Base-by-base conservation (phyloP, 495 filamentous ascomycete genomes). In the Chaetomium cochliodes region DNA sequence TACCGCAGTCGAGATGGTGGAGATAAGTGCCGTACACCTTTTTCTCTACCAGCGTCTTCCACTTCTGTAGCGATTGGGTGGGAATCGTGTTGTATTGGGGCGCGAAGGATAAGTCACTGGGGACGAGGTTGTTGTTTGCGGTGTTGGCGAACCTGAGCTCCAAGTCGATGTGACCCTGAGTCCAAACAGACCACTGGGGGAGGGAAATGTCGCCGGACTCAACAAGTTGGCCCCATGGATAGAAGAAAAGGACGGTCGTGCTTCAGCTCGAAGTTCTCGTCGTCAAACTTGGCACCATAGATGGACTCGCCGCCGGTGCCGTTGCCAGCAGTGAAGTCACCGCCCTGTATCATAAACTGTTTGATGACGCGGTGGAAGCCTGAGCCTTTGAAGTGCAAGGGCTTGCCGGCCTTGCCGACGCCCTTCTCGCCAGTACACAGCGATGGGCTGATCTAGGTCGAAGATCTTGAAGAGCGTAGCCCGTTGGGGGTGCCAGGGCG, bases 261-360 rank as follows among this genome's bases (percentile, higher is more conserved):
- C 84, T 94, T 96, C 69, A 90, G 80, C 30, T 90, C 82, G 72
- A 98, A 98, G 76, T 96, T 97, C 83, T 99, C 94, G 72, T 99
- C 94, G 71, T 90, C 91, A 73, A 99, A 99, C 79, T 97, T 98
- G 69, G 90, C 90, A 72, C 94, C 94, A 74, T 99, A 99, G 76
- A 99, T 98, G 28, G 90, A 93, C 81, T 98, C 94, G 71, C 94
- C 94, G 60, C 94, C 94, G 26, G 96, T 98, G 60, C 94, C 91
- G 76, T 99, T 93, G 76, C 87, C 87, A 65, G 86, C 88, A 65
- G 94, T n/a, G n/a, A n/a, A n/a, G n/a, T n/a, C n/a, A n/a, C n/a
- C n/a, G n/a, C n/a, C n/a, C n/a, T n/a, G n/a, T 98, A 97, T 90
- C 94, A 98, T 98, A 84, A 98, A 98, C 65, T 88, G 78, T 77